Percentiles rank a stretch among this genome's conserved stretches.
Conservation (phyloP, 371 early-diverging fungal genomes). For the Blastocladiella emersonii region DNA sequence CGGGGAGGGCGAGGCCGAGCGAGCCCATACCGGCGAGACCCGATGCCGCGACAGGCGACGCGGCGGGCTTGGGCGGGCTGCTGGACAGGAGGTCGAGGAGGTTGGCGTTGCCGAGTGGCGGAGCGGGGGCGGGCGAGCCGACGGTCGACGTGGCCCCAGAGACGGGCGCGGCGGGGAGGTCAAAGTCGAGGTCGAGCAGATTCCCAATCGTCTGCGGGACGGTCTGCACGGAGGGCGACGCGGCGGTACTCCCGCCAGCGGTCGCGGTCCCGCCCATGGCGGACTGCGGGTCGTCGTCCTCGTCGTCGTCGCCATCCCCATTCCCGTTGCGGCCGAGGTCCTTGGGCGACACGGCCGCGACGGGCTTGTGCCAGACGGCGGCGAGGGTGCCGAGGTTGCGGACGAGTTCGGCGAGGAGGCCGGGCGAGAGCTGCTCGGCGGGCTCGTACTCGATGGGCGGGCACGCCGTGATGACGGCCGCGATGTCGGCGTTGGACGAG, state of each 20-base stretch:
- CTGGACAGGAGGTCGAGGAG: background rate
- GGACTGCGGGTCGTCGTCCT: slow-evolving; percentile 16
- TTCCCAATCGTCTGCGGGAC: slow-evolving; percentile 11
- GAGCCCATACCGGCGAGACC: background rate
- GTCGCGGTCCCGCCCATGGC: background rate
- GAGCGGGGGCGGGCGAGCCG: background rate
- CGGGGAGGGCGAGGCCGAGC: background rate
- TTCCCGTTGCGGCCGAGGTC: slow-evolving; percentile 46
- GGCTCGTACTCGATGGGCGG: slow-evolving; percentile 1
- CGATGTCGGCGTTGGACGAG: slow-evolving; percentile 66
- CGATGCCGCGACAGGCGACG: background rate
- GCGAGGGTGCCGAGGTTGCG: slow-evolving; percentile 28
- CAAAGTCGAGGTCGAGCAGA: slow-evolving; percentile 45
- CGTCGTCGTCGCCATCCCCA: slow-evolving; percentile 9
- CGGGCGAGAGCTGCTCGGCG: background rate
- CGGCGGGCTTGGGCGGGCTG: background rate
- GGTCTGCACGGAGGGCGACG: slow-evolving; percentile 11
- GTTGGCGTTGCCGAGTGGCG: background rate
- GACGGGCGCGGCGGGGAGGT: slow-evolving; percentile 10
- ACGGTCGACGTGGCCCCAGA: slow-evolving; percentile 1
- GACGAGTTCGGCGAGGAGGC: slow-evolving; percentile 31
- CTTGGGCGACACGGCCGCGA: slow-evolving; percentile 39
- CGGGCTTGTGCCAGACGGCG: slow-evolving; percentile 33
- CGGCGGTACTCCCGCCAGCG: slow-evolving; percentile 1
- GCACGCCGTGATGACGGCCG: slow-evolving; percentile 17